Conservation (phyloP, 441 rosid species). For the Pelargonium australe region DNA sequence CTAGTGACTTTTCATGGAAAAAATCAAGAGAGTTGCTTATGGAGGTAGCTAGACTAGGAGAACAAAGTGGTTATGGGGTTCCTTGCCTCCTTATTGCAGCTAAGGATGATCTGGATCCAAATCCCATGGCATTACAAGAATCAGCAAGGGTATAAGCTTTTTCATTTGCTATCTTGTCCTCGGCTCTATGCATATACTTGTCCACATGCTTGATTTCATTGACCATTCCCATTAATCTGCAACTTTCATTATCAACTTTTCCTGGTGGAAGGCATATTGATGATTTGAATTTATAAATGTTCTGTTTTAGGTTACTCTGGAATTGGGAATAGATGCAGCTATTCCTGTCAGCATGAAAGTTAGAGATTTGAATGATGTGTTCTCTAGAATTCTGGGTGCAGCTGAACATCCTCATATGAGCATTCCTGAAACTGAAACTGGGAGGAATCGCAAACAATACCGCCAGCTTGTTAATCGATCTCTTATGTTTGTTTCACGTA, state of each 20-base stretch:
- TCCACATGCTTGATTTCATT: background rate
- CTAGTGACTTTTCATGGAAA: slow-evolving; percentile 65
- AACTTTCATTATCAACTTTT: background rate
- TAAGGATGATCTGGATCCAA: slow-evolving; percentile 62
- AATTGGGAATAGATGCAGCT: slow-evolving; percentile 59
- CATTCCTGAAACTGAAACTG: slow-evolving; percentile 66
- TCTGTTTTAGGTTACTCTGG: slow-evolving; percentile 47
- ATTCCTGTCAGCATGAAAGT: slow-evolving; percentile 47
- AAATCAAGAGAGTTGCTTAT: slow-evolving; percentile 56
- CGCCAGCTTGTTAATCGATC: slow-evolving; percentile 51
- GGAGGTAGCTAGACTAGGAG: slow-evolving; percentile 61
- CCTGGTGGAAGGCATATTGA: slow-evolving; percentile 5
- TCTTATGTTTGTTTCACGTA: slow-evolving; percentile 64
- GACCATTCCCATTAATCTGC: background rate
- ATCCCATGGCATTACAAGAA: slow-evolving; percentile 53
- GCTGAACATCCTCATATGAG: slow-evolving; percentile 66
- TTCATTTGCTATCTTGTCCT: slow-evolving; percentile 6
- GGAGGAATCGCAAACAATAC: slow-evolving; percentile 54
- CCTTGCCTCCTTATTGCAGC: slow-evolving; percentile 72
- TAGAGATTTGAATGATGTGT: slow-evolving; percentile 41
- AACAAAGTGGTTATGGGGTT: slow-evolving; percentile 45
- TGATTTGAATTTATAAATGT: background rate
- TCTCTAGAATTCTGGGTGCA: slow-evolving; percentile 41
- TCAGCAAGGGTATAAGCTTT: slow-evolving; percentile 47
- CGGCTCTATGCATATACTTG: background rate